These are phyloP conservation scores for Schoenoplectus triqueter DNA, from an alignment of 202 grass and related monocot species.

Conservation along the genomic window DNA sequence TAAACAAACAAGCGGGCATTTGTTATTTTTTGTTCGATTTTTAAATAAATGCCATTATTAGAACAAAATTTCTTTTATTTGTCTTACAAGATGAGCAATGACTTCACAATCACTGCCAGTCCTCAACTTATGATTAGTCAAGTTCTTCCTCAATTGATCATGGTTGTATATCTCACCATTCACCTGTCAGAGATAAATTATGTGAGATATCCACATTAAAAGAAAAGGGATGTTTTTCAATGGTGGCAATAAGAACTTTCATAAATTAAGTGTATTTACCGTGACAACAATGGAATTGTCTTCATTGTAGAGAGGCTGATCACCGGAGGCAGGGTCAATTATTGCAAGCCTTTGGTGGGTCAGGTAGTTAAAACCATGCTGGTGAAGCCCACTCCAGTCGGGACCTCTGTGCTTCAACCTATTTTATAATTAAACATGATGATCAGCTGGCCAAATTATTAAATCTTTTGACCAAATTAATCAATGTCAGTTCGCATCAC, in stretches of 20 bases:
- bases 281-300: constrained; percentile 78
- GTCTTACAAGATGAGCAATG: constrained; percentile 84
- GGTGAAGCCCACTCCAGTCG: constrained; percentile 89
- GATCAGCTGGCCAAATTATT: constrained; percentile 6
- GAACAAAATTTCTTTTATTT: background rate
- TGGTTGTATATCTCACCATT: constrained; percentile 99
- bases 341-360: constrained; percentile 85
- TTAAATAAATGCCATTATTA: background rate
- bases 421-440: constrained; percentile 31
- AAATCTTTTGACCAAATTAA: constrained; percentile 7
- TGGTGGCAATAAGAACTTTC: background rate
- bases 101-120: constrained; percentile 97
- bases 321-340: constrained; percentile 86
- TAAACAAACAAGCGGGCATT: constrained; percentile 30
- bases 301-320: constrained; percentile 91
- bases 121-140: constrained; percentile 61
- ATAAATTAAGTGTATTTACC: constrained; percentile 49
- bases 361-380: constrained; percentile 76
- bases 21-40: background rate
- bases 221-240: background rate
- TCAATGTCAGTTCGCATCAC: constrained; percentile 18
- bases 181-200: constrained; percentile 46
- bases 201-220: background rate
- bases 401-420: constrained; percentile 93
- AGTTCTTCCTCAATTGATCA: constrained; percentile 76